These are phyloP conservation scores for Exophiala calicioides DNA, from an alignment of 2,329 filamentous ascomycete species.

Conservation along the genomic window DNA sequence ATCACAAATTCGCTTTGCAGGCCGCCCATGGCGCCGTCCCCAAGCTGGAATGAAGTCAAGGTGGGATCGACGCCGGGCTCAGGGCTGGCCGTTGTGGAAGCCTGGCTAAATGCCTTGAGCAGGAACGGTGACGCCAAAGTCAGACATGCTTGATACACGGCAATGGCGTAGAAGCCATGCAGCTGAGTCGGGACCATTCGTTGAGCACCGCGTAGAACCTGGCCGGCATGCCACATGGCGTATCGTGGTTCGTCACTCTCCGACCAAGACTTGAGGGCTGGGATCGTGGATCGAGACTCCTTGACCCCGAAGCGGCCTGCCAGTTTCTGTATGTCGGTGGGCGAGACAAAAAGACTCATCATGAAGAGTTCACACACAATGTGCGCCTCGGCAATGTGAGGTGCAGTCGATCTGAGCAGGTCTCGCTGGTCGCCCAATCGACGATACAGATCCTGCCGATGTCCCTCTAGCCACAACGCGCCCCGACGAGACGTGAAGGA, in stretches of 20 bases:
- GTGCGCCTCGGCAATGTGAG: conserved; percentile 33
- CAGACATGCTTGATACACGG: conserved; percentile 67
- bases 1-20: conserved; percentile 3
- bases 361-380: conserved; percentile 34
- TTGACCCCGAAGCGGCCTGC: conserved; percentile 45
- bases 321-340: conserved; percentile 47
- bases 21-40: no score
- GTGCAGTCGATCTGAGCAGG: no score
- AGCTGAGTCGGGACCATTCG: conserved; percentile 49
- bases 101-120: no score
- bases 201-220: conserved; percentile 63
- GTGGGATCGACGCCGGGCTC: no score
- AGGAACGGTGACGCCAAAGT: no score
- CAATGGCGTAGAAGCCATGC: conserved; percentile 67
- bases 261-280: conserved; percentile 41
- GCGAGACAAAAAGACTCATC: conserved; percentile 43
- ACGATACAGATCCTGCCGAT: conserved; percentile 37
- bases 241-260: conserved; percentile 39
- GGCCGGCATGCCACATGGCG: conserved; percentile 68
- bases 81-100: no score
- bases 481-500: background rate
- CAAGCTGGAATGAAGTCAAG: no score
- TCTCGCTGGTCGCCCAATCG: conserved; percentile 55
- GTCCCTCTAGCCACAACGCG: background rate
- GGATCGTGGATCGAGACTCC: conserved; percentile 39